phyloP scores from a whole-genome alignment of 345 rosid species.

The Cardamine resedifolia region DNA sequence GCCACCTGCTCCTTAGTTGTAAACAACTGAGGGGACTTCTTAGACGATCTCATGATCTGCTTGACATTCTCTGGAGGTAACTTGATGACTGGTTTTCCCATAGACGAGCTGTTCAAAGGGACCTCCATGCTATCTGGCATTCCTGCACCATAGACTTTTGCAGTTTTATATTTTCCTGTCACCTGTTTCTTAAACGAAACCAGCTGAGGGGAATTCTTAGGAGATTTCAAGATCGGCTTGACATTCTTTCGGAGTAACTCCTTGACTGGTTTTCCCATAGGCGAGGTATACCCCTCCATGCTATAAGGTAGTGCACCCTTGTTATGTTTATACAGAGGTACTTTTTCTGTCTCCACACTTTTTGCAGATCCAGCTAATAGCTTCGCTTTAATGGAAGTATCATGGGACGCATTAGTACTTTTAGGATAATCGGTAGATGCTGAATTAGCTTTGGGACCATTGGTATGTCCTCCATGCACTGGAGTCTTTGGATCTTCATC shows the following conservation, averaged over 20 bases:
- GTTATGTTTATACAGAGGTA: conserved; percentile 34
- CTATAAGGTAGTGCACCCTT: conserved; percentile 33
- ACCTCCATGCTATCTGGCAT: conserved; percentile 34
- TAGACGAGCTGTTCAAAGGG: conserved; percentile 31
- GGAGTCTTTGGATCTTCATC: conserved; percentile 82
- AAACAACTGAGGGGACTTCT: conserved; percentile 47
- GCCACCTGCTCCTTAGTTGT: conserved; percentile 36
- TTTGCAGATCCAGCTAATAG: conserved; percentile 28
- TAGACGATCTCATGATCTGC: conserved; percentile 49
- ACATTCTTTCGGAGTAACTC: conserved; percentile 36
- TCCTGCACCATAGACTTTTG: conserved; percentile 42
- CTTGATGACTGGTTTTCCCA: conserved; percentile 45
- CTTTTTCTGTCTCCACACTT: conserved; percentile 38
- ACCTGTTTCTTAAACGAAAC: conserved; percentile 36
- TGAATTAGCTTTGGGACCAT: conserved; percentile 38
- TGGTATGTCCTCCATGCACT: conserved; percentile 57
- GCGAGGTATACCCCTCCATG: conserved; percentile 35
- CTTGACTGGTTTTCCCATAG: conserved; percentile 45
- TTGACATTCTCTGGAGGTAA: conserved; percentile 41
- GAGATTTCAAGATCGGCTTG: conserved; percentile 49
- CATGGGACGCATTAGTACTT: conserved; percentile 35
- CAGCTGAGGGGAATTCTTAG: conserved; percentile 51
- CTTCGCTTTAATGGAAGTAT: conserved; percentile 34
- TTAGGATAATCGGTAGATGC: conserved; percentile 40
- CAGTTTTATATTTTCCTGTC: conserved; percentile 43